phyloP scores from a whole-genome alignment of 1,284 basidiomycete genomes.

The Austroboletus olivaceoglutinosus region DNA sequence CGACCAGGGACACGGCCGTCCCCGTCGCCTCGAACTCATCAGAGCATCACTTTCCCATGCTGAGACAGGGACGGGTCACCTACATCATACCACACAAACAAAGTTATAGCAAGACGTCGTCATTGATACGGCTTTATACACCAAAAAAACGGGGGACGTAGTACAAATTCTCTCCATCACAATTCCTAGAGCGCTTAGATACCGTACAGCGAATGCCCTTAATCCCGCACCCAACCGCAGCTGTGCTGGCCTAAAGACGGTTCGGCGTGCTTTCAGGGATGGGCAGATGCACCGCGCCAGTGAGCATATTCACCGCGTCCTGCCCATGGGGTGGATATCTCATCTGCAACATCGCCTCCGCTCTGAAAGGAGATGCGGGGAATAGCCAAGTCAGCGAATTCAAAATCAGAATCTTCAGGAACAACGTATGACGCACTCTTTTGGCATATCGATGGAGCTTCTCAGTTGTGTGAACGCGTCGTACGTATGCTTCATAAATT shows the following conservation, averaged over 20 bases:
- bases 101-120: background rate
- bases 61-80: too few relatives aligned
- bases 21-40: background rate
- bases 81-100: background rate
- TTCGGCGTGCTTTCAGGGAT: conserved; percentile 17
- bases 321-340: conserved; percentile 25
- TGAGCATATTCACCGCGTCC: conserved; percentile 17
- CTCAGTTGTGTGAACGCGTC: conserved; percentile 48
- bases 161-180: background rate
- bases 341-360: conserved; percentile 17
- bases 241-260: background rate
- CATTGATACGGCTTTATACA: background rate
- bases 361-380: conserved; percentile 11
- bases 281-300: background rate
- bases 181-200: background rate
- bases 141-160: too few relatives aligned
- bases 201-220: too few relatives aligned
- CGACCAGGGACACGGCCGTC: background rate
- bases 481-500: conserved; percentile 45
- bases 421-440: conserved; percentile 25
- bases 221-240: background rate
- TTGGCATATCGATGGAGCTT: conserved; percentile 44
- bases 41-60: background rate
- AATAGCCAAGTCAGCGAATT: background rate
- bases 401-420: background rate